phyloP scores from a whole-genome alignment of 106 monocot species.

The Dendrobium huoshanense region DNA sequence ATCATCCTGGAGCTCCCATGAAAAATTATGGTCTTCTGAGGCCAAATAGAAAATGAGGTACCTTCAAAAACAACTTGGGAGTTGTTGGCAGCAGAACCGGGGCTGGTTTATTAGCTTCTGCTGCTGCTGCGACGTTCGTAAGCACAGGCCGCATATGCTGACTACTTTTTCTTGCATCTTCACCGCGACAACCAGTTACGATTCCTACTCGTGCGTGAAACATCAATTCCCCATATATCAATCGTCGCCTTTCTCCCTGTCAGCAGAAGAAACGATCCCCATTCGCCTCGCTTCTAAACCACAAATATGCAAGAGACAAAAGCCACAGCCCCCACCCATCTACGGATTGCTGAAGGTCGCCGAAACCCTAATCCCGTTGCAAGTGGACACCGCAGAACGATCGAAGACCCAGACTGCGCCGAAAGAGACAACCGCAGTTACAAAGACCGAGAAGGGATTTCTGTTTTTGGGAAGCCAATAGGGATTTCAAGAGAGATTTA shows the following conservation, averaged over 20 bases:
- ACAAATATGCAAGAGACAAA: no score
- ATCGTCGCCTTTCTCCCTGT: not conserved
- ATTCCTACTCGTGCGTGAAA: constrained; percentile 14
- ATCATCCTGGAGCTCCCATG: not conserved
- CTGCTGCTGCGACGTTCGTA: constrained; percentile 21
- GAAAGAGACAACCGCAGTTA: no score
- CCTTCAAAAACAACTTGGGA: constrained; percentile 29
- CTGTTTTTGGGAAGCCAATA: no score
- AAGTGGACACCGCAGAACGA: no score
- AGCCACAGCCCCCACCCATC: no score
- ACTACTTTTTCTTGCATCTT: constrained; percentile 39
- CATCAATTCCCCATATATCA: constrained; percentile 20
- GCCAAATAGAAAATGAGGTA: constrained; percentile 7
- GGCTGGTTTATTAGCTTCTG: constrained; percentile 14
- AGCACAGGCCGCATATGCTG: constrained; percentile 61
- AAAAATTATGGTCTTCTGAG: not conserved
- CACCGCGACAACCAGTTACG: constrained; percentile 13
- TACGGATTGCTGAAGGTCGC: no score
- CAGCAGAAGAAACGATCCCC: not conserved
- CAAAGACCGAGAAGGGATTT: no score
- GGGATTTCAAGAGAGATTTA: no score
- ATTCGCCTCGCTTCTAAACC: no score
- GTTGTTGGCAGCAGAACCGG: not conserved
- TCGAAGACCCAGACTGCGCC: no score
- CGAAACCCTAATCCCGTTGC: no score